These are phyloP conservation scores for Centella asiatica DNA, from an alignment of 129 eudicot genomes.

Conservation along the genomic window DNA sequence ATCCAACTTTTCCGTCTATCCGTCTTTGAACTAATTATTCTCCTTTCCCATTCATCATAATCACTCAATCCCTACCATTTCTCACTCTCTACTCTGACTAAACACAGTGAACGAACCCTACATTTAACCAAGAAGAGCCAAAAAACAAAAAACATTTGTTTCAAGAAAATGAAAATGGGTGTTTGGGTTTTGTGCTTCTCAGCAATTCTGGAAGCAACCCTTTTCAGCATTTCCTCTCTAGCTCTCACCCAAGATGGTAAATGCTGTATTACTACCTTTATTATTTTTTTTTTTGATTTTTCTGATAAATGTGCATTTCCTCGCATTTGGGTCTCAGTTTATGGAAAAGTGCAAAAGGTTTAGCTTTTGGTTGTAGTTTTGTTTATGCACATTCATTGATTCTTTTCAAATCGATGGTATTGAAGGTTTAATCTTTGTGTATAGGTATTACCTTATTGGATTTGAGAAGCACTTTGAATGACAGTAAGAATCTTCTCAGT, in stretches of 20 bases:
- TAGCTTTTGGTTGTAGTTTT: too few species aligned
- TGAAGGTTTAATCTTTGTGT: constrained; percentile 5
- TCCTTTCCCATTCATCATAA: constrained; percentile 3
- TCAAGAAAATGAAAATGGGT: constrained; percentile 50
- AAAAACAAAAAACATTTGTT: constrained; percentile 10
- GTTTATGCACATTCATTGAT: too few species aligned
- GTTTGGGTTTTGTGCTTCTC: constrained; percentile 30
- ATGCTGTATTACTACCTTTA: background rate
- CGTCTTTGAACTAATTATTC: constrained; percentile 9
- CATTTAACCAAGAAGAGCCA: constrained; percentile 15
- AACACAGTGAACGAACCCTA: constrained; percentile 21
- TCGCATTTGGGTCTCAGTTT: too few species aligned
- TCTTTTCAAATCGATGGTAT: too few species aligned
- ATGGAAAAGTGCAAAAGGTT: too few species aligned
- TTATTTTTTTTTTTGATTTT: too few species aligned
- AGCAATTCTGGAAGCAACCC: constrained; percentile 38
- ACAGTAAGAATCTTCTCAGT: constrained; percentile 50
- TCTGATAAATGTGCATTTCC: too few species aligned
- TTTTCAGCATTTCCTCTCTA: constrained; percentile 38
- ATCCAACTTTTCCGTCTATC: constrained; percentile 7
- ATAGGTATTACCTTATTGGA: constrained; percentile 78
- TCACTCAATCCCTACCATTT: constrained; percentile 1
- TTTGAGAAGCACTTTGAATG: constrained; percentile 66
- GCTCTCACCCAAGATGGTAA: constrained; percentile 84
- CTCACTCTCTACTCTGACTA: constrained; percentile 11